phyloP scores from a whole-genome alignment of 176 grass and related monocot genomes.

The Bromus sterilis region DNA sequence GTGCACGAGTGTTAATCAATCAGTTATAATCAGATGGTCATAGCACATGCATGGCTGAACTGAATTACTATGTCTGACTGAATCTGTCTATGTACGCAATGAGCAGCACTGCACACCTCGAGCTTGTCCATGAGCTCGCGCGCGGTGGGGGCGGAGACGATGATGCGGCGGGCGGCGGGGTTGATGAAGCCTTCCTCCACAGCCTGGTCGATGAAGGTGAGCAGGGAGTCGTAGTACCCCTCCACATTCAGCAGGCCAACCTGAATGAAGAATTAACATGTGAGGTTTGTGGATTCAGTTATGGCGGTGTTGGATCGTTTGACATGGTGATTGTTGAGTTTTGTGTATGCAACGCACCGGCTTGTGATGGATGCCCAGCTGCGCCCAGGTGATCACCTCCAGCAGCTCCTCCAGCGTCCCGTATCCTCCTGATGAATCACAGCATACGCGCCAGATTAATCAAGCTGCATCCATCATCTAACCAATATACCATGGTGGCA shows the following conservation, averaged over 20 bases:
- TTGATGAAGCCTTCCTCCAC: constrained; percentile 61
- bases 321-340: no score
- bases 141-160: constrained; percentile 31
- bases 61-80: no score
- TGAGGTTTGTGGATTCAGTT: neutral
- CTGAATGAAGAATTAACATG: neutral
- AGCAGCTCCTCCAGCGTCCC: constrained; percentile 64
- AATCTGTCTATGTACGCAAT: no score
- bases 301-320: no score
- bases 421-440: constrained; percentile 29
- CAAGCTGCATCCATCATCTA: neutral
- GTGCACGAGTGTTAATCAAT: neutral
- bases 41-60: no score
- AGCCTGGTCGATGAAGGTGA: constrained; percentile 55
- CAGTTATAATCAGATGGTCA: no score
- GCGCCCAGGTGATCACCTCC: constrained; percentile 64
- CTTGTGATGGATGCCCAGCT: constrained; percentile 62
- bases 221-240: constrained; percentile 61
- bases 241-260: constrained; percentile 67
- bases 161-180: constrained; percentile 40
- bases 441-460: neutral
- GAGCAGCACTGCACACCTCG: no score
- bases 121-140: constrained; percentile 41
- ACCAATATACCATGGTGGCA: no score
- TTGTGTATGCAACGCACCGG: constrained; percentile 31